Conservation (phyloP, 1,284 basidiomycete species). For the Retiboletus flavoniger region DNA sequence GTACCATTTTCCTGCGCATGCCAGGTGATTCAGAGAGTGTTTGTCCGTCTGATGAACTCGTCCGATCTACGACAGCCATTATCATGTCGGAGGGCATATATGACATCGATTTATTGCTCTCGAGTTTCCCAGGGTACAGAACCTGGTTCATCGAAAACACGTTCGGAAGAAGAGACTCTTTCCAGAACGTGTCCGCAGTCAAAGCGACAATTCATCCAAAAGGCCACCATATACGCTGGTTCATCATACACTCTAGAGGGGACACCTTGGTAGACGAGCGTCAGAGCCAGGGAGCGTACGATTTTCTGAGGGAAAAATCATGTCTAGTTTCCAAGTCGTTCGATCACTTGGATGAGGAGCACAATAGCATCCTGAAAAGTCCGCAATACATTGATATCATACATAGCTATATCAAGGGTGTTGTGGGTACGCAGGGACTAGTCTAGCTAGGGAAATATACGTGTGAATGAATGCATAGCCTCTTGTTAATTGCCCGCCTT, state of each 20-base stretch:
- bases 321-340: slow-evolving; percentile 42
- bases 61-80: slow-evolving; percentile 52
- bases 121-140: slow-evolving; percentile 61
- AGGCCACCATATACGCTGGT: slow-evolving; percentile 51
- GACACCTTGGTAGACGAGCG: slow-evolving; percentile 63
- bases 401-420: slow-evolving; percentile 36
- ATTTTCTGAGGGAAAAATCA: slow-evolving; percentile 46
- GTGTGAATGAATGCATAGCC: slow-evolving; percentile 3
- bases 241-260: slow-evolving; percentile 70
- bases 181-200: slow-evolving; percentile 49
- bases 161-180: slow-evolving; percentile 54
- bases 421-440: slow-evolving; percentile 2
- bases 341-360: slow-evolving; percentile 49
- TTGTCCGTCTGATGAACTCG: slow-evolving; percentile 47
- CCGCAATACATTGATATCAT: slow-evolving; percentile 51
- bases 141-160: slow-evolving; percentile 63
- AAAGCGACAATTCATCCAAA: slow-evolving; percentile 39
- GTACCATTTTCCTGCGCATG: slow-evolving; percentile 63
- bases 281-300: slow-evolving; percentile 61
- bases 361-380: slow-evolving; percentile 53
- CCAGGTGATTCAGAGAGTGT: slow-evolving; percentile 31
- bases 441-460: neutral
- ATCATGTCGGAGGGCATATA: slow-evolving; percentile 74
- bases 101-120: slow-evolving; percentile 62
- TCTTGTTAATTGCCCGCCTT: slow-evolving; percentile 11